Conservation (phyloP, 2,329 filamentous ascomycete species). For the Ophiostoma perfectum region DNA sequence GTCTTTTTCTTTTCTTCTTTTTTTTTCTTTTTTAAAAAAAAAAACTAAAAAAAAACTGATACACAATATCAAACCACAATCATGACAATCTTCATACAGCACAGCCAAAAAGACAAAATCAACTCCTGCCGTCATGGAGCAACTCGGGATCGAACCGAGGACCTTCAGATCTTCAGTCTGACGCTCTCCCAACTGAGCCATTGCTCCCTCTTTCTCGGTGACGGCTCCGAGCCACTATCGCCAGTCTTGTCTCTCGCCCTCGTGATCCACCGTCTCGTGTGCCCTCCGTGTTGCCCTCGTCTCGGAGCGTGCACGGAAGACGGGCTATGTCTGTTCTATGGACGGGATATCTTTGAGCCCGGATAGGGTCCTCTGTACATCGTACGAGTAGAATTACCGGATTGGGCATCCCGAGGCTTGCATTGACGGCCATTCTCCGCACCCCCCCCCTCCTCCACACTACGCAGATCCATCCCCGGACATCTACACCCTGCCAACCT, state of each 20-base stretch:
- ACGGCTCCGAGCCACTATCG: not conserved
- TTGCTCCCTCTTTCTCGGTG: not conserved
- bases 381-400: not conserved
- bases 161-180: constrained; percentile 10
- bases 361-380: not conserved
- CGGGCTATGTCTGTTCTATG: too few species aligned
- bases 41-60: too few species aligned
- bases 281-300: not conserved
- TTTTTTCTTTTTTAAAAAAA: too few species aligned
- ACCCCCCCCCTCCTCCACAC: constrained; percentile 1
- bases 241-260: not conserved
- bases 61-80: too few species aligned
- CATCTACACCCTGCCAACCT: not conserved
- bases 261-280: too few species aligned
- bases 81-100: too few species aligned
- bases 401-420: not conserved
- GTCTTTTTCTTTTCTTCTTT: too few species aligned
- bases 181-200: constrained; percentile 9
- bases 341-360: not conserved
- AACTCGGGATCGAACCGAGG: constrained; percentile 9
- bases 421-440: not conserved
- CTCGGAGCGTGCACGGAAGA: not conserved
- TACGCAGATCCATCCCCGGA: not conserved
- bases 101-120: not conserved
- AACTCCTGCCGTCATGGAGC: not conserved